These are phyloP conservation scores for Rhodotorula sp. DNA, from an alignment of 1,284 basidiomycete genomes.

Conservation along the genomic window DNA sequence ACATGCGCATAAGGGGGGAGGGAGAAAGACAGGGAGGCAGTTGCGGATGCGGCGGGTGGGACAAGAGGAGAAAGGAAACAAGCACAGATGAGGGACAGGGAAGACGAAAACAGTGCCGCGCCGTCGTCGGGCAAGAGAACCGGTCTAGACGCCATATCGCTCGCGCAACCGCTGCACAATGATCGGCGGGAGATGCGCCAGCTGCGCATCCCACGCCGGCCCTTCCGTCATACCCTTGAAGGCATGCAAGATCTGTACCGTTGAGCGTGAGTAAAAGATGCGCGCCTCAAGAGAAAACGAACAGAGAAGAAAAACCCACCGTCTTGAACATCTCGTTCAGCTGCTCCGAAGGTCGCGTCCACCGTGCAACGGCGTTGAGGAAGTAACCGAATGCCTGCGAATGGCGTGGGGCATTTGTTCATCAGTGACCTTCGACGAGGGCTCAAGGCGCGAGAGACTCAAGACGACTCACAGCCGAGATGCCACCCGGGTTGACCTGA, in stretches of 20 bases:
- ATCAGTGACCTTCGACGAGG: not conserved
- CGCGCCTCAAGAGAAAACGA: constrained; percentile 21
- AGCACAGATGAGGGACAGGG: not conserved
- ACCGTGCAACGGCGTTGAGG: constrained; percentile 93
- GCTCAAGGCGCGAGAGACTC: not conserved
- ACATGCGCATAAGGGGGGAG: not conserved
- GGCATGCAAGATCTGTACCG: constrained; percentile 65
- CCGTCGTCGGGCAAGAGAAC: not conserved
- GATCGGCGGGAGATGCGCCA: constrained; percentile 63
- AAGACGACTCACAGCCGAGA: constrained; percentile 65
- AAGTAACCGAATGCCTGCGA: constrained; percentile 83
- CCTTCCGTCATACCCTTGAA: constrained; percentile 79
- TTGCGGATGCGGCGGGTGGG: constrained; percentile 6
- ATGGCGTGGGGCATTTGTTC: not conserved
- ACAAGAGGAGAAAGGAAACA: not conserved
- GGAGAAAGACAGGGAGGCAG: not conserved
- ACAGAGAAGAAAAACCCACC: constrained; percentile 41
- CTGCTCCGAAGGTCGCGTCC: constrained; percentile 83
- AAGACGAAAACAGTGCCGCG: not conserved
- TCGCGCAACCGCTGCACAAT: constrained; percentile 36
- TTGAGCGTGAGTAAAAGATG: constrained; percentile 21
- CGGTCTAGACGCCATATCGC: constrained; percentile 56
- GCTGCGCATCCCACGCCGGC: constrained; percentile 70
- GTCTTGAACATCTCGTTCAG: constrained; percentile 84
- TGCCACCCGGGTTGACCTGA: constrained; percentile 85